These are phyloP conservation scores for Gastrolobium villosum DNA, from an alignment of 306 rosid genomes.

Conservation along the genomic window DNA sequence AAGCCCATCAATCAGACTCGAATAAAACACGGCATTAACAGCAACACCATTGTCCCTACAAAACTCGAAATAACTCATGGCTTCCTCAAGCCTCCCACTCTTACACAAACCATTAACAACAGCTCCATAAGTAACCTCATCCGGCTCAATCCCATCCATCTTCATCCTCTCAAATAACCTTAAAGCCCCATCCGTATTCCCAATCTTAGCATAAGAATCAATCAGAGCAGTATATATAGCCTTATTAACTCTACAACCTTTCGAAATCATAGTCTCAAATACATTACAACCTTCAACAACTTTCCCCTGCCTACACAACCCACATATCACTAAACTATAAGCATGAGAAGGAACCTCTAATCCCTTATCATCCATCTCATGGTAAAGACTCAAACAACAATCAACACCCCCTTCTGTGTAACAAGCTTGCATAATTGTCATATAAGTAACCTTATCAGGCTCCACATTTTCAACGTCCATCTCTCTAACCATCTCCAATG, in stretches of 20 bases:
- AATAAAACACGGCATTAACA: conserved; percentile 76
- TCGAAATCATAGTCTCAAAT: conserved; percentile 71
- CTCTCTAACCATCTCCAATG: conserved; percentile 61
- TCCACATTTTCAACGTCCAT: conserved; percentile 69
- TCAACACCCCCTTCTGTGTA: conserved; percentile 70
- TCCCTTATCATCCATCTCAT: conserved; percentile 81
- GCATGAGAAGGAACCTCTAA: conserved; percentile 72
- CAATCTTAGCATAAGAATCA: conserved; percentile 73
- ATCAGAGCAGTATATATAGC: conserved; percentile 81
- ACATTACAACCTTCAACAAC: conserved; percentile 70
- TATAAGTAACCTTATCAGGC: conserved; percentile 82
- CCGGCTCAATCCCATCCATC: conserved; percentile 69
- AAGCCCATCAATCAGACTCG: conserved; percentile 85
- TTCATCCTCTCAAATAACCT: conserved; percentile 78
- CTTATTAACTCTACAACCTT: conserved; percentile 69
- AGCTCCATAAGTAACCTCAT: conserved; percentile 87
- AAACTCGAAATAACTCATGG: conserved; percentile 63
- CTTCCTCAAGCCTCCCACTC: conserved; percentile 85
- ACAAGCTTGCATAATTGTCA: conserved; percentile 80
- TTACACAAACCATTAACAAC: conserved; percentile 84
- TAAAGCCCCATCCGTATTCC: conserved; percentile 71
- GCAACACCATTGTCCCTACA: conserved; percentile 63
- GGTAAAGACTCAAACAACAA: conserved; percentile 78
- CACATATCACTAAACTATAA: conserved; percentile 75
- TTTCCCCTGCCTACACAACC: conserved; percentile 74